These are phyloP conservation scores for Aeminium ludgeri DNA, from an alignment of 495 filamentous ascomycete species.

Conservation along the genomic window DNA sequence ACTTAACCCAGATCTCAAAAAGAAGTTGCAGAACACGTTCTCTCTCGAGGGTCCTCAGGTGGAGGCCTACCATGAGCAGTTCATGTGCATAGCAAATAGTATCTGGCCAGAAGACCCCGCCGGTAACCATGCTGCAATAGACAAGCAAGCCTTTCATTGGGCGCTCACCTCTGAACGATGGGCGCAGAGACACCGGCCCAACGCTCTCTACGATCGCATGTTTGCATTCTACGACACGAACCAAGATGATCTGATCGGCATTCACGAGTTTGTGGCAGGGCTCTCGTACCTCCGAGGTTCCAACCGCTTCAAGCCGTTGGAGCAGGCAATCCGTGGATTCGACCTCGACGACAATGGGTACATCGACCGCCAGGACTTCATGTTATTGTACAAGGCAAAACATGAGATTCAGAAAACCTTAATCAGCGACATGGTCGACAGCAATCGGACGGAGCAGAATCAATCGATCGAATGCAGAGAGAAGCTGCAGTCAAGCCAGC, in stretches of 20 bases:
- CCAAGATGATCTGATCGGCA: conserved; percentile 75
- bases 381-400: conserved; percentile 79
- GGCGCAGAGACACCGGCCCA: conserved; percentile 44
- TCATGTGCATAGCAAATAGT: conserved; percentile 73
- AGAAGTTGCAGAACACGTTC: conserved; percentile 51
- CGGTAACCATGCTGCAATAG: conserved; percentile 63
- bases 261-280: conserved; percentile 75
- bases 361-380: conserved; percentile 73
- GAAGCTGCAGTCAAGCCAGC: conserved; percentile 16
- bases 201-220: conserved; percentile 85
- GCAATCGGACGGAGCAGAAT: conserved; percentile 43
- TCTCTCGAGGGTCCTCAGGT: conserved; percentile 68
- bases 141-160: conserved; percentile 75
- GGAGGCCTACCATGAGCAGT: conserved; percentile 91
- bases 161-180: conserved; percentile 42
- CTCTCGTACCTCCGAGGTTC: conserved; percentile 59
- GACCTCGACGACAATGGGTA: conserved; percentile 84
- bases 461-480: conserved; percentile 24
- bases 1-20: conserved; percentile 40
- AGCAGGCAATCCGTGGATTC: conserved; percentile 37
- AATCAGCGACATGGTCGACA: conserved; percentile 65
- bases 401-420: conserved; percentile 75
- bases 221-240: conserved; percentile 94
- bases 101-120: conserved; percentile 75
- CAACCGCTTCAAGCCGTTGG: conserved; percentile 47